Evolutionary conservation across 2,329 filamentous ascomycete genomes (phyloP).

Genomic region (Sporothrix sp.): DNA sequence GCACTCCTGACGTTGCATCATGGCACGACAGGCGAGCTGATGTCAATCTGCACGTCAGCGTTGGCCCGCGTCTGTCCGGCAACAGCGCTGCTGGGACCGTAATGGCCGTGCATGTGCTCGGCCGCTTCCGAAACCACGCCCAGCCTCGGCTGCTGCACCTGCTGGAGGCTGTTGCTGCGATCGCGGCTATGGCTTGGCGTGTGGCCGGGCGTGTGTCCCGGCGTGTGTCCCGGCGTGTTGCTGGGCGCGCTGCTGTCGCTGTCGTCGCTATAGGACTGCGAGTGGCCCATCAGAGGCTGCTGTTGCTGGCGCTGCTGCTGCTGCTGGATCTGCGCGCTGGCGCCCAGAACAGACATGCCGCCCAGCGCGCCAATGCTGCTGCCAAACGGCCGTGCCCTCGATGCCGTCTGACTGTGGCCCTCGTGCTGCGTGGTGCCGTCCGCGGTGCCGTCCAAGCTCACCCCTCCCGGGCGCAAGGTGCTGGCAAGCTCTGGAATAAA

Average conservation of each 20-base stretch:
- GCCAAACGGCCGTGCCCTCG: constrained; percentile 22
- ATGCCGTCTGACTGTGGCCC: background rate
- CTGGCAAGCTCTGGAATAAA: constrained; percentile 30
- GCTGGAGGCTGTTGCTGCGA: background rate
- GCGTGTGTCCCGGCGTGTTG: background rate
- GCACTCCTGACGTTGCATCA: background rate
- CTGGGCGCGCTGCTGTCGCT: constrained; percentile 5
- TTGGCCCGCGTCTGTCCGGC: constrained; percentile 34
- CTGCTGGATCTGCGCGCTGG: background rate
- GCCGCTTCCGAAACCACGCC: constrained; percentile 32
- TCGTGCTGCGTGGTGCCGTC: background rate
- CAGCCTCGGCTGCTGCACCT: constrained; percentile 18
- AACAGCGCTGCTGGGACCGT: constrained; percentile 32
- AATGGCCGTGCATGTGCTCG: constrained; percentile 37
- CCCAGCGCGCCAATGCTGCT: constrained; percentile 17
- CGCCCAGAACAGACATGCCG: background rate
- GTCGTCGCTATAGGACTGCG: constrained; percentile 20
- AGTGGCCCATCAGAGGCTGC: constrained; percentile 15
- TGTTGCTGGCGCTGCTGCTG: constrained; percentile 21
- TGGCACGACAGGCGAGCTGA: constrained; percentile 11
- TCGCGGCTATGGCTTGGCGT: background rate
- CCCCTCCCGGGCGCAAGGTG: background rate
- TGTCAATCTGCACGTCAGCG: constrained; percentile 2
- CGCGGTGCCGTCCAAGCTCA: background rate
- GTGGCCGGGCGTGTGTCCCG: background rate